Conservation (phyloP, 2,329 filamentous ascomycete genomes). For the Fonsecaea nubica region DNA sequence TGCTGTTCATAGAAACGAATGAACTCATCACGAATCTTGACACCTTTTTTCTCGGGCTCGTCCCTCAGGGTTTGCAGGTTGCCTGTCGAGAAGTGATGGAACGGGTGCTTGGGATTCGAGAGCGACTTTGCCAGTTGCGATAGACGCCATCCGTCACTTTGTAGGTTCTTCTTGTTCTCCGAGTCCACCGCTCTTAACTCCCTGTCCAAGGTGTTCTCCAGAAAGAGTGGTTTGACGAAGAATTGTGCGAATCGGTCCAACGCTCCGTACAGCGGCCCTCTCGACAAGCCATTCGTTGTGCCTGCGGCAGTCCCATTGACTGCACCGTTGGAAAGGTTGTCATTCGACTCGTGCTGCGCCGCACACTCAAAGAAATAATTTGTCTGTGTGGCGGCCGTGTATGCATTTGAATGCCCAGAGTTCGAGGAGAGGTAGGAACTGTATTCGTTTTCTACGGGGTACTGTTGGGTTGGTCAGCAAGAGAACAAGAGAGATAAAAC, state of each 20-base stretch:
- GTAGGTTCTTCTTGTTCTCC: constrained; percentile 96
- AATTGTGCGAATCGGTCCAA: constrained; percentile 93
- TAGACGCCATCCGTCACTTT: constrained; percentile 86
- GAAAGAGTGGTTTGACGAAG: constrained; percentile 86
- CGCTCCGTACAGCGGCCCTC: constrained; percentile 73
- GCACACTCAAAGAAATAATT: constrained; percentile 98
- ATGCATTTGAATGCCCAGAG: constrained; percentile 92
- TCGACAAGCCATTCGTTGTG: constrained; percentile 30
- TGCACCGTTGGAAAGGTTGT: constrained; percentile 26
- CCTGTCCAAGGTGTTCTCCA: constrained; percentile 81
- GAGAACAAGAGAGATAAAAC: not conserved
- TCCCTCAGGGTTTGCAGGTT: constrained; percentile 87
- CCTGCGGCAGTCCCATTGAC: constrained; percentile 34
- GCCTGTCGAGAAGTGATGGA: constrained; percentile 89
- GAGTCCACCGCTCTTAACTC: constrained; percentile 90
- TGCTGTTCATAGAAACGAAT: constrained; percentile 89
- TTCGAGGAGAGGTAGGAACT: constrained; percentile 88
- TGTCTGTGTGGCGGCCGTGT: constrained; percentile 89
- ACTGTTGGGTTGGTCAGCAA: constrained; percentile 56
- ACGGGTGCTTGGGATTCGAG: constrained; percentile 87
- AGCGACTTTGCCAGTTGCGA: constrained; percentile 86
- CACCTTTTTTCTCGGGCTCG: constrained; percentile 75
- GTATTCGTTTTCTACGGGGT: constrained; percentile 94
- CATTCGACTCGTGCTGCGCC: constrained; percentile 66
- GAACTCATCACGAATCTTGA: constrained; percentile 88